These are phyloP conservation scores for Mrakiaceae sp. DNA, from an alignment of 1,284 basidiomycete species.

Conservation along the genomic window DNA sequence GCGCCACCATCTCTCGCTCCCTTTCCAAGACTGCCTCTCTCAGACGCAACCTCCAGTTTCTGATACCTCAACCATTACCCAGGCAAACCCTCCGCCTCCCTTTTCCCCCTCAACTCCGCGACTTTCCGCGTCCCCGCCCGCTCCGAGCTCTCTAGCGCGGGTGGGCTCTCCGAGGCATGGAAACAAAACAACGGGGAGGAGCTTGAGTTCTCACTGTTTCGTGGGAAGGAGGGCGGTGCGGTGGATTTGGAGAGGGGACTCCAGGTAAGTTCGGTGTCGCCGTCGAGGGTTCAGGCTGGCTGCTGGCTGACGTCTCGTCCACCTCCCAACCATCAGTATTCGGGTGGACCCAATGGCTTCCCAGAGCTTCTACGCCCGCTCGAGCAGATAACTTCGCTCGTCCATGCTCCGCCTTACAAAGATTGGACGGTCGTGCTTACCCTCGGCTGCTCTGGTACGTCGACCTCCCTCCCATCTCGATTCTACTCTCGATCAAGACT, in stretches of 20 bases:
- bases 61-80: background rate
- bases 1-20: background rate
- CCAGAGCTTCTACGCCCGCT: background rate
- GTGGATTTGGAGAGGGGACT: slow-evolving; percentile 1
- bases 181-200: background rate
- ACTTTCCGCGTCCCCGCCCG: background rate
- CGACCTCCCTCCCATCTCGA: too few species aligned
- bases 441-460: background rate
- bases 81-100: background rate
- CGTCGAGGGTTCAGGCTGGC: background rate
- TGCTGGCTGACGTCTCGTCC: background rate
- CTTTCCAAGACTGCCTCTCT: background rate
- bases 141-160: background rate
- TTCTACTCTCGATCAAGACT: background rate
- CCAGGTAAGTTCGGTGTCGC: background rate
- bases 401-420: background rate
- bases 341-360: slow-evolving; percentile 2
- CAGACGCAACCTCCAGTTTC: background rate
- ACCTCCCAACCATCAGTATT: background rate
- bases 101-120: background rate
- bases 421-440: background rate
- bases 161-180: background rate
- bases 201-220: background rate
- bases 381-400: slow-evolving; percentile 20
- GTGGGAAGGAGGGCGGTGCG: background rate